Base-by-base conservation (phyloP, 1,284 basidiomycete species). In the Fereydounia khargensis region DNA sequence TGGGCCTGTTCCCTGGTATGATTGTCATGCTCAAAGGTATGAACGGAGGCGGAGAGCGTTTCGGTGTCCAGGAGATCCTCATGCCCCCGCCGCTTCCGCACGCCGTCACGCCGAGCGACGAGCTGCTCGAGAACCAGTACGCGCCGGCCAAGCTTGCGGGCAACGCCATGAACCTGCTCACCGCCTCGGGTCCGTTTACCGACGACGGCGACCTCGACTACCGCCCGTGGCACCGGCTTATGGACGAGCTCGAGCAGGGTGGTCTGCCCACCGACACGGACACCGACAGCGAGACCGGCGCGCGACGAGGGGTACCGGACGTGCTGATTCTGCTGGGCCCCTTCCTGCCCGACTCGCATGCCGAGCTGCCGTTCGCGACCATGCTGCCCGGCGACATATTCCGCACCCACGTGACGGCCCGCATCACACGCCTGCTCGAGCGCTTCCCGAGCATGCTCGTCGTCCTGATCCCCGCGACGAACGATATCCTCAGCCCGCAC, bases 21-120 rank as follows among this genome's bases (percentile, higher is more conserved):
- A 85, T 98, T 35, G 86, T 88, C 0, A 89, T 87, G 3, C 74
- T 96, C n/a, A 87, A 84, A 60, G 95, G 95, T 0, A 83, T 83
- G 67, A 97, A 97, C 74, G 91, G 91, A 2, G 89, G 90, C 1
- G 91, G 89, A 4, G 85, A 84, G 2, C 85, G 84, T 74, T 98
- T 96, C 73, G 81, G 85, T 13, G 91, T 87, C 0, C 83, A 84
- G 20, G 91, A 97, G 70, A 80, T 96, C 11, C 76, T 96, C 27
- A 80, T 86, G 64, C 68, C 66, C 17, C 69, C 73, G 2, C 47
- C 70, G 0, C 39, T 73, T 21, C 68, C 69, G 1, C 51, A 68
- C 21, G 59, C 72, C 6, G 58, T 60, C 3, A 59, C 66, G 13
- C 44, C 42, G 9, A 43, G 42, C 2, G 35, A 47, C 3, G 59